phyloP scores from a whole-genome alignment of 2,329 filamentous ascomycete genomes.

The Trichoderma asperellum region DNA sequence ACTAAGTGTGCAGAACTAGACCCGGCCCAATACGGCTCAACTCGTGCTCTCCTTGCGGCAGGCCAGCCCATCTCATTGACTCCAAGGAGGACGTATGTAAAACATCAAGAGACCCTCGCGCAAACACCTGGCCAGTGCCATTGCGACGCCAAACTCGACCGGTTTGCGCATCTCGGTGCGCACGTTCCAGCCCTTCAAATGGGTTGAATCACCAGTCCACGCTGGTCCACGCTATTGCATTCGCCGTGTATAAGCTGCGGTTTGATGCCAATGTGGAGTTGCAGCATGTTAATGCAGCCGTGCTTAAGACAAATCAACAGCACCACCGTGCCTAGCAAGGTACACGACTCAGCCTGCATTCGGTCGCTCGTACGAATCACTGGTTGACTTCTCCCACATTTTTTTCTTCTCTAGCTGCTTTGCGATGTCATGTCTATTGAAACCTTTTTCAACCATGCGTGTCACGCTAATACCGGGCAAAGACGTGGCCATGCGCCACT shows the following conservation, averaged over 20 bases:
- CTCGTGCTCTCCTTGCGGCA: slow-evolving; percentile 17
- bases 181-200: background rate
- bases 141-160: slow-evolving; percentile 6
- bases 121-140: background rate
- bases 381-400: background rate
- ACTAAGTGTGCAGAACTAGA: slow-evolving; percentile 3
- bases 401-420: background rate
- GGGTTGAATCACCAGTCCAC: background rate
- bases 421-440: background rate
- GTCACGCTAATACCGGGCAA: slow-evolving; percentile 25
- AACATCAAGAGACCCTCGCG: slow-evolving; percentile 6
- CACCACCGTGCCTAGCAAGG: background rate
- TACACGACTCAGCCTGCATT: slow-evolving; percentile 25
- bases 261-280: slow-evolving; percentile 19
- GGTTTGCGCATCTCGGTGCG: background rate
- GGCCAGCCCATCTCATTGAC: slow-evolving; percentile 1
- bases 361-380: slow-evolving; percentile 12
- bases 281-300: background rate
- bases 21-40: background rate
- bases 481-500: slow-evolving; percentile 22
- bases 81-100: background rate
- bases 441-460: background rate
- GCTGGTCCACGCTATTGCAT: background rate
- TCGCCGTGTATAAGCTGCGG: background rate
- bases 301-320: background rate